A percentile compares a stretch with the other conserved stretches of the same genome.
phyloP scores from a whole-genome alignment of 2,329 filamentous ascomycete species.

The Dothistroma septosporum region DNA sequence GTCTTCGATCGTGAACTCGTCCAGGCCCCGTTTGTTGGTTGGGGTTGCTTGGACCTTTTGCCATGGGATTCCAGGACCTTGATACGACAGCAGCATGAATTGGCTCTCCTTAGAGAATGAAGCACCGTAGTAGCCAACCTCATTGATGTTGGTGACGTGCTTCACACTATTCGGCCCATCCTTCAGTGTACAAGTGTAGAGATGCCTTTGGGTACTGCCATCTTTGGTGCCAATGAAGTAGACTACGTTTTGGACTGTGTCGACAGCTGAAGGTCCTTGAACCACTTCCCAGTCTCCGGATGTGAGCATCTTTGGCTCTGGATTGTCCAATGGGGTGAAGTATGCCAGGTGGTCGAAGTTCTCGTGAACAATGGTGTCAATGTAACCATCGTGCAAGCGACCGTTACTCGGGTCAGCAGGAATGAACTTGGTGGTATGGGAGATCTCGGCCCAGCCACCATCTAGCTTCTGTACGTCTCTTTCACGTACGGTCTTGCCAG shows the following conservation, averaged over 20 bases:
- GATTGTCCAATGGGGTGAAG: conserved; percentile 80
- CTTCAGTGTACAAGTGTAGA: conserved; percentile 84
- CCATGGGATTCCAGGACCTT: conserved; percentile 81
- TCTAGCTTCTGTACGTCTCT: conserved; percentile 80
- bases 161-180: conserved; percentile 60
- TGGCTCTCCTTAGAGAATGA: conserved; percentile 81
- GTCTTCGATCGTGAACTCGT: conserved; percentile 64
- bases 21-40: conserved; percentile 47
- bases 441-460: conserved; percentile 95
- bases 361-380: conserved; percentile 83
- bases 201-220: conserved; percentile 81
- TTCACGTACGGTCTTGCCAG: conserved; percentile 72
- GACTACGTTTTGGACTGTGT: conserved; percentile 78
- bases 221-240: conserved; percentile 89
- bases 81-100: conserved; percentile 79
- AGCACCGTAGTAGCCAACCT: conserved; percentile 72
- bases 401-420: conserved; percentile 76
- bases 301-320: conserved; percentile 79
- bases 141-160: conserved; percentile 67
- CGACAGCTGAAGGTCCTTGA: conserved; percentile 75
- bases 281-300: conserved; percentile 91
- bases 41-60: conserved; percentile 87
- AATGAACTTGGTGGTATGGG: conserved; percentile 78
- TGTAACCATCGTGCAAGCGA: conserved; percentile 73
- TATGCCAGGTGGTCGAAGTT: conserved; percentile 90